These are phyloP conservation scores for Ophiostoma sp. DNA, from an alignment of 2,329 filamentous ascomycete genomes.

Conservation along the genomic window DNA sequence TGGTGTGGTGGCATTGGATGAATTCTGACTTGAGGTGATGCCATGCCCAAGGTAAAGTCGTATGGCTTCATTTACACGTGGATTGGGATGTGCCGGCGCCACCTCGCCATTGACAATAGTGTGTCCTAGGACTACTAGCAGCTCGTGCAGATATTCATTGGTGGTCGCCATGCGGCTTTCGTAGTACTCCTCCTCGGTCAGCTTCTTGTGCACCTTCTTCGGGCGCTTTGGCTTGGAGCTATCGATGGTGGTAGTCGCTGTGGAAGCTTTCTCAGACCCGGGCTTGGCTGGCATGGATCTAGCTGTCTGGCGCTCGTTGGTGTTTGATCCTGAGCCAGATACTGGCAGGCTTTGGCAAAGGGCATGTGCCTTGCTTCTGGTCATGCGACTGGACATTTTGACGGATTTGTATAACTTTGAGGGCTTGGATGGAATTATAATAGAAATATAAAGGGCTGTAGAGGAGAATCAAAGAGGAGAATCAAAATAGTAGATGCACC, in stretches of 20 bases:
- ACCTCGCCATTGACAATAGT: neutral
- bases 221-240: neutral
- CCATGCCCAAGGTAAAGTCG: neutral
- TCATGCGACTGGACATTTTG: neutral
- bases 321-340: neutral
- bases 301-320: neutral
- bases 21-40: neutral
- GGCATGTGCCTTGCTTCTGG: neutral
- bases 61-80: neutral
- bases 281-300: neutral
- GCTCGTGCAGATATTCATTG: neutral
- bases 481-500: neutral
- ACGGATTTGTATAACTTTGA: neutral
- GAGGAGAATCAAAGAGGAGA: neutral
- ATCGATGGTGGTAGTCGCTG: neutral
- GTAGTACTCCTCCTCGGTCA: neutral
- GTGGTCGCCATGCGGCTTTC: neutral
- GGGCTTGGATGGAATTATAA: neutral
- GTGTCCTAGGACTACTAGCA: neutral
- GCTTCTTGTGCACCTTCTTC: neutral
- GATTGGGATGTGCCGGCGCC: neutral
- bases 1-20: neutral
- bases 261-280: neutral
- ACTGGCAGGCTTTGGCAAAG: neutral
- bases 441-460: neutral